phyloP scores from a whole-genome alignment of 2,329 filamentous ascomycete genomes.

The Pyrenophora seminiperda region DNA sequence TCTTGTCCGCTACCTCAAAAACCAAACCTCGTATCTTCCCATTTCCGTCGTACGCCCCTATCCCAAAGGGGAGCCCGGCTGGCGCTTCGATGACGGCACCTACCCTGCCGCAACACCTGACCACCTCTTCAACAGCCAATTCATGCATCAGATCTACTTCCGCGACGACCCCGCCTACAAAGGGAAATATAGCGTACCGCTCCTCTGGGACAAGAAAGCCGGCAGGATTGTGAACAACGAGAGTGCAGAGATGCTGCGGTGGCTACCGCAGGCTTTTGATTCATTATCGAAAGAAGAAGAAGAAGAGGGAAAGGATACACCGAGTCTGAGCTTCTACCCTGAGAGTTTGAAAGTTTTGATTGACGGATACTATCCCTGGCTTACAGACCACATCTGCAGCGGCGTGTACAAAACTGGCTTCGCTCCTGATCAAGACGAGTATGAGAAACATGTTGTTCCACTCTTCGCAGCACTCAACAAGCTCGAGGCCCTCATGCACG shows the following conservation, averaged over 20 bases:
- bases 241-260: slow-evolving; percentile 62
- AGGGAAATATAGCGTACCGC: slow-evolving; percentile 64
- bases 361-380: slow-evolving; percentile 59
- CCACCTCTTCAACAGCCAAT: slow-evolving; percentile 62
- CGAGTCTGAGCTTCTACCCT: slow-evolving; percentile 59
- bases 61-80: slow-evolving; percentile 68
- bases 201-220: slow-evolving; percentile 66
- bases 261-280: slow-evolving; percentile 63
- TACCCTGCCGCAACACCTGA: slow-evolving; percentile 67
- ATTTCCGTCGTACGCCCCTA: slow-evolving; percentile 67
- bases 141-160: slow-evolving; percentile 68
- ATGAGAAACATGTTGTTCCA: slow-evolving; percentile 59
- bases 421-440: slow-evolving; percentile 59
- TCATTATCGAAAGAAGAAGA: slow-evolving; percentile 42
- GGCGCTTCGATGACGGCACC: slow-evolving; percentile 61
- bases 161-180: slow-evolving; percentile 64
- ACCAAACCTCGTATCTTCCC: slow-evolving; percentile 59
- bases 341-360: slow-evolving; percentile 55
- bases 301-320: too few relatives aligned
- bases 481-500: slow-evolving; percentile 57
- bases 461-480: slow-evolving; percentile 66
- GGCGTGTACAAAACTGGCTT: slow-evolving; percentile 69
- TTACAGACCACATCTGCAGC: slow-evolving; percentile 61
- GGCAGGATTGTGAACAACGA: slow-evolving; percentile 66
- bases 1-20: slow-evolving; percentile 63